Base-by-base conservation (phyloP, 345 rosid genomes). In the Acer negundo region DNA sequence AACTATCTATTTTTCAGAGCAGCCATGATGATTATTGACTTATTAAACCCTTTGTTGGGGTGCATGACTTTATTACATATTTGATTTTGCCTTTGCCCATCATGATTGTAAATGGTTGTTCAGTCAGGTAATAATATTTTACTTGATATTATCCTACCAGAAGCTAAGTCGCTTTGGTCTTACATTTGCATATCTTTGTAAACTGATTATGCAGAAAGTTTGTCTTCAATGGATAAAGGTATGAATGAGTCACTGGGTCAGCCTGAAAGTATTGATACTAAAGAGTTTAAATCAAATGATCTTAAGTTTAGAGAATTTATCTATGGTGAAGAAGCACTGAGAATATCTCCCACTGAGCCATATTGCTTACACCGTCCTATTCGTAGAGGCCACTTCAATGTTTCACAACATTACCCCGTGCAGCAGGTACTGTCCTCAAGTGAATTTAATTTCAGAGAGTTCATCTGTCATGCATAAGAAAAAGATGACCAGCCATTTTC, bases 301-400 rank as follows among this genome's bases (percentile, higher is more conserved):
- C 46, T 0, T n/a, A 90, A 86, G 83, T 88, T 80, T 78, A 85
- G 85, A 78, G 75, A 83, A 70, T 84, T 79, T 72, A 88, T 96
- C 49, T 90, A 82, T 89, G 98, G 97, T 55, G 99, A 94, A 86
- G 99, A 96, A 85, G 97, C 98, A 42, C 73, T 89, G 79, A 85
- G 74, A 86, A 87, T 96, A 80, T 85, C 94, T 49, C 88, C 95
- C 19, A 75, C 84, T n/a, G 98, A 94, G 81, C 97, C 92, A 72
- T 96, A 94, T 81, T 83, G 89, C 72, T 56, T 96, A 75, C 85
- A 80, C 69, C 93, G 91, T 59, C 98, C 97, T 74, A 86, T 96
- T 82, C 93, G 98, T 66, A 88, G 98, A 77, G 99, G 98, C 69
- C 99, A 94, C 81, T 89, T 96, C 58, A 96, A 96, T 81, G 87